Evolutionary conservation across 2,329 filamentous ascomycete genomes (phyloP).

Genomic region (Ilyonectria destructans): DNA sequence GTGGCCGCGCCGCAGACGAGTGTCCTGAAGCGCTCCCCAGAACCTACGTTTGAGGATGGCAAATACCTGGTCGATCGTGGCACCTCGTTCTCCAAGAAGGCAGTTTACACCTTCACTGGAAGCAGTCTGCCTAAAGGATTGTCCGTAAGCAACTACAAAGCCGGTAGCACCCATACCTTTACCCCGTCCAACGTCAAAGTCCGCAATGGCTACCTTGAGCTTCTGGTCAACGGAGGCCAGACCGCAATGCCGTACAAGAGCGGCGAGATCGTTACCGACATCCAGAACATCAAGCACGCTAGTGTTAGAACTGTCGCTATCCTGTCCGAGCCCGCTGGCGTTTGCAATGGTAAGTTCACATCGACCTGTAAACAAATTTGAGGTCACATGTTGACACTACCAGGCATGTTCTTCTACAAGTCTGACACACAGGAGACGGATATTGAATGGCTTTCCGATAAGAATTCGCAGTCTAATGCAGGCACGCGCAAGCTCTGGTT

Average conservation of each 20-base stretch:
- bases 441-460: conserved; percentile 54
- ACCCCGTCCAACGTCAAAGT: conserved; percentile 41
- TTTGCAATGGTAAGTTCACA: conserved; percentile 49
- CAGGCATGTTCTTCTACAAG: conserved; percentile 53
- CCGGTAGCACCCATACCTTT: conserved; percentile 32
- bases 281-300: conserved; percentile 51
- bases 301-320: conserved; percentile 51
- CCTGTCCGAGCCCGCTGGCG: conserved; percentile 48
- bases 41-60: conserved; percentile 35
- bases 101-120: conserved; percentile 42
- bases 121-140: conserved; percentile 45
- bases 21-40: conserved; percentile 38
- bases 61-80: conserved; percentile 45
- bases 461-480: conserved; percentile 46
- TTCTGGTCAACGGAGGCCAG: conserved; percentile 49
- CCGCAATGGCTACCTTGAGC: conserved; percentile 49
- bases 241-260: conserved; percentile 43
- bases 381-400: rapidly evolving
- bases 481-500: conserved; percentile 50
- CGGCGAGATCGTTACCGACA: conserved; percentile 45
- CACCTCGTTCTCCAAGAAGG: conserved; percentile 44
- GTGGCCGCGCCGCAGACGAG: conserved; percentile 27
- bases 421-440: conserved; percentile 50
- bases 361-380: background rate
- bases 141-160: conserved; percentile 42